These are phyloP conservation scores for Solanum medicagineum DNA, from an alignment of 257 asterid genomes.

Conservation along the genomic window DNA sequence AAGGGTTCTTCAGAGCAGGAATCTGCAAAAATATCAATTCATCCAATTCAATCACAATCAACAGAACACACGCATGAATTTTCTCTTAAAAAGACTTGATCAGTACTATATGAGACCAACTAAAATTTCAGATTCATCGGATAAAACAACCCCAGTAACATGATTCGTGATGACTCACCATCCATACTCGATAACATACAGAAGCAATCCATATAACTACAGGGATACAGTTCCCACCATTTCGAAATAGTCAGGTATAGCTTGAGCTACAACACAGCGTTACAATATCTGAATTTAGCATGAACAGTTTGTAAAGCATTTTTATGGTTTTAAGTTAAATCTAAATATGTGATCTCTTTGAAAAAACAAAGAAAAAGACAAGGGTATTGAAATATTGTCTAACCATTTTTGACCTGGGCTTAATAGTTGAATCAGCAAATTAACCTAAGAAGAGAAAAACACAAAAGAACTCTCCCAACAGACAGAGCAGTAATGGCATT, in stretches of 20 bases:
- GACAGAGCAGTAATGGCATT: background rate
- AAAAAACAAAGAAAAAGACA: background rate
- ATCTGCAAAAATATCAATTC: constrained; percentile 9
- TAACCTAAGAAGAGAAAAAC: background rate
- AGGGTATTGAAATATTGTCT: background rate
- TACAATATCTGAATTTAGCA: background rate
- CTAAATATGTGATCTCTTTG: background rate
- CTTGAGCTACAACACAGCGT: background rate
- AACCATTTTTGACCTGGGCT: background rate
- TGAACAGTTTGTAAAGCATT: background rate
- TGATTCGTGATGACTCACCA: background rate
- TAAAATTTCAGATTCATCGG: background rate
- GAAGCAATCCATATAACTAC: background rate
- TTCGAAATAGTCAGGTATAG: background rate
- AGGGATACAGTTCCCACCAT: background rate
- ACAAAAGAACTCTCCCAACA: background rate
- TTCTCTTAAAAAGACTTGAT: background rate
- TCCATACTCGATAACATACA: background rate
- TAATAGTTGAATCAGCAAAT: background rate
- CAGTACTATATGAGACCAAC: background rate
- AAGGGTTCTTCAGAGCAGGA: constrained; percentile 15
- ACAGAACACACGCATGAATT: background rate
- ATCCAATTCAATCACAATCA: background rate
- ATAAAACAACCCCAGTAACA: background rate
- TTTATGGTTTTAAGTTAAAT: background rate